Percentiles rank a stretch among this genome's conserved stretches.
phyloP scores from a whole-genome alignment of 345 rosid species.

The Syzygium aqueum region DNA sequence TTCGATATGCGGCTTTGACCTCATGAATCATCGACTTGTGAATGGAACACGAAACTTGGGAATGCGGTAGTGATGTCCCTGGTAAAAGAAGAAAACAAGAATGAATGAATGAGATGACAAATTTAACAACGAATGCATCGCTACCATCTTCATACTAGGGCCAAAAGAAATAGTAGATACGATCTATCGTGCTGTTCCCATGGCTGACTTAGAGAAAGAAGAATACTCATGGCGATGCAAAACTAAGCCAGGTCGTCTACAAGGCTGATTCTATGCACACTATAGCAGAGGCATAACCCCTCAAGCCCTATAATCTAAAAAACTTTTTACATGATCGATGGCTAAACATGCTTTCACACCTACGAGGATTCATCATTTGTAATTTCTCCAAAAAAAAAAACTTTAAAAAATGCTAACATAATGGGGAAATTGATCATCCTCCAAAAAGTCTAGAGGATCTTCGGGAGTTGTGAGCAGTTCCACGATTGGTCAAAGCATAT shows the following conservation, averaged over 20 bases:
- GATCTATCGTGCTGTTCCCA: background rate
- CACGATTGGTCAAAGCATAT: background rate
- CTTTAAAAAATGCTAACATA: background rate
- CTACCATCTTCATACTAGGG: background rate
- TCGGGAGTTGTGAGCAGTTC: background rate
- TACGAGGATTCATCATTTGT: background rate
- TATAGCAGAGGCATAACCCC: background rate
- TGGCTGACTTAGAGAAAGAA: background rate
- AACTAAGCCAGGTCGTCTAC: background rate
- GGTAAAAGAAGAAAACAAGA: background rate
- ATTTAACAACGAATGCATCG: background rate
- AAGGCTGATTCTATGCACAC: background rate
- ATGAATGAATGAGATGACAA: background rate
- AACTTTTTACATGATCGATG: background rate
- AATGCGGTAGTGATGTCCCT: constrained; percentile 96
- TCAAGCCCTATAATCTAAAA: background rate
- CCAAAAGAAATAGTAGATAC: background rate
- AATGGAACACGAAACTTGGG: constrained; percentile 97
- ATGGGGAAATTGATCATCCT: background rate
- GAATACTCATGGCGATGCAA: background rate
- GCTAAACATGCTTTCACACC: background rate
- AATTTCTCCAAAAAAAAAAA: background rate
- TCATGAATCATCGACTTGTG: constrained; percentile 91
- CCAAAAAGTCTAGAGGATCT: background rate
- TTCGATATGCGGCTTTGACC: background rate